Base-by-base conservation (phyloP, 495 filamentous ascomycete species). In the Entonaema liquescens region DNA sequence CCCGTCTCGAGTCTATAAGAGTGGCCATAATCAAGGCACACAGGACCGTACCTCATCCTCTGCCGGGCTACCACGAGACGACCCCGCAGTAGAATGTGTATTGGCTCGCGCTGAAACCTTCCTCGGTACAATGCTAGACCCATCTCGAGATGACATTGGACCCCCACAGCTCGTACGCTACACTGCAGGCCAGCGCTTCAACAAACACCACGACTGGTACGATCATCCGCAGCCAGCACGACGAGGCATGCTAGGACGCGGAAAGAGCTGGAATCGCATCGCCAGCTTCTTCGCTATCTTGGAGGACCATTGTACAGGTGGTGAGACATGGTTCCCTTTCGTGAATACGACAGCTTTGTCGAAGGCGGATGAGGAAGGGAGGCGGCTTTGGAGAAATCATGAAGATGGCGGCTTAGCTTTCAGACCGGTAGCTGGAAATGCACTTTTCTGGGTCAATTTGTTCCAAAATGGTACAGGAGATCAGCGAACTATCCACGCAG, bases 371-470 rank as follows among this genome's bases (percentile, higher is more conserved):
- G 26, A 42, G 57, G 11, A 49, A 12, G 49, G 63, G 54, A 71
- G 56, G 62, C 71, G 66, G 26, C 67, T 82, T 26, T 84, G 81
- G 83, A 77, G 79, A 38, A 70, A 76, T 38, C 82, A 83, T 47
- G 80, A 83, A 31, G 81, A 85, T 17, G 84, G 83, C 0, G 85
- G 85, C 2, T 72, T 86, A 36, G 83, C 83, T 0, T 88, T 88
- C 62, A 71, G 78, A 44, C 85, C 86, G 0, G 79, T 87, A 12
- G 74, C 79, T 1, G 79, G 84, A 5, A 87, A 87, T 72, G 85
- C 83, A 25, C 62, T 88, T 28, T 88, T 86, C 67, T 88, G 84
- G 85, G 71, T 82, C 64, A 87, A 88, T 72, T 70, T 87, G 26
- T 76, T 82, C 63, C 67, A 73, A 3, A 83, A 86, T 62, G 80